Percentiles rank a stretch among this genome's conserved stretches.
Conservation (phyloP, 768 basidiomycete species). For the Boletus sp. region DNA sequence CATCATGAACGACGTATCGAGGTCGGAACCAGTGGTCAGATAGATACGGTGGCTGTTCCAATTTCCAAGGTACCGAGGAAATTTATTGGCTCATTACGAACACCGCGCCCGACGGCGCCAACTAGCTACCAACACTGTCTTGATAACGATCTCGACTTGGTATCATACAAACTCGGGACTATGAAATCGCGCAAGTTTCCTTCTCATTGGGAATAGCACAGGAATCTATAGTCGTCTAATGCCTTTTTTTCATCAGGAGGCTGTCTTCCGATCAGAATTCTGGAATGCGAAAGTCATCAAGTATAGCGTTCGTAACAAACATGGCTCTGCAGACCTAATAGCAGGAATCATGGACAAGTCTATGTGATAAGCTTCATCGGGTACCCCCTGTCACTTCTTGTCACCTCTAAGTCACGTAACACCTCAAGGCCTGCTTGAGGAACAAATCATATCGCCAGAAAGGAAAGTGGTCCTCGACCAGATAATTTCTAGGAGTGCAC, state of each 20-base stretch:
- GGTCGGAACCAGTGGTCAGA: neutral
- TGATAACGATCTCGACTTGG: constrained; percentile 1
- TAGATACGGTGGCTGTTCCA: neutral
- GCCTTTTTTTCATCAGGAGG: neutral
- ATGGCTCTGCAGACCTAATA: neutral
- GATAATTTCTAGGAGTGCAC: constrained; percentile 9
- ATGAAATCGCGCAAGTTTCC: neutral
- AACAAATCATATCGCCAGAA: constrained; percentile 7
- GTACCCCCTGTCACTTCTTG: neutral
- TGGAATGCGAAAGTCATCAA: neutral
- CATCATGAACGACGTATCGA: neutral
- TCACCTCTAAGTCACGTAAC: neutral
- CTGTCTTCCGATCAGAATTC: neutral
- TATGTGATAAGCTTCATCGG: constrained; percentile 4
- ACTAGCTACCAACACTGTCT: neutral
- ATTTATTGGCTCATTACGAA: neutral
- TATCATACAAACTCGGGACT: neutral
- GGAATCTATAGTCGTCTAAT: neutral
- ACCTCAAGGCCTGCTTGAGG: constrained; percentile 13
- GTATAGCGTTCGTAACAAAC: neutral
- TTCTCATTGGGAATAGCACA: neutral
- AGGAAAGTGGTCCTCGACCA: constrained; percentile 14
- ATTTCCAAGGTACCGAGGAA: constrained; percentile 8
- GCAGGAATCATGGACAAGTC: neutral
- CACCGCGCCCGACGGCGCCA: constrained; percentile 4